phyloP scores from a whole-genome alignment of 1,284 basidiomycete species.

The Wolfiporia cocos region DNA sequence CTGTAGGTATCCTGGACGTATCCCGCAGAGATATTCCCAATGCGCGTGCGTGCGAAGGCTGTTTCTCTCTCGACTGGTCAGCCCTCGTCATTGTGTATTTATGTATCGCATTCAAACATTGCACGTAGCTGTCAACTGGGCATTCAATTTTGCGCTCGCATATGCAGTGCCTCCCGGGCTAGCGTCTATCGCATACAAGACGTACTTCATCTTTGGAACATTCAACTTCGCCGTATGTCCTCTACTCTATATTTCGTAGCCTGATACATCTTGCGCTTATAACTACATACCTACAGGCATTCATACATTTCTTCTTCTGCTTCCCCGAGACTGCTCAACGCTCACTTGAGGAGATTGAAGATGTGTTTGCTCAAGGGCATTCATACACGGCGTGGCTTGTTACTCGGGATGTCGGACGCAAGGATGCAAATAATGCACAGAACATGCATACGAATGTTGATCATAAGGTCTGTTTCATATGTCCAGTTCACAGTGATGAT shows the following conservation, averaged over 20 bases:
- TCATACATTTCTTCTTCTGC: slow-evolving; percentile 66
- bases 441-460: too few species aligned
- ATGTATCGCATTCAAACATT: slow-evolving; percentile 15
- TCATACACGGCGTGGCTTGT: slow-evolving; percentile 69
- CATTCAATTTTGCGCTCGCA: slow-evolving; percentile 69
- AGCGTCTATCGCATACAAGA: slow-evolving; percentile 34
- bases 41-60: slow-evolving; percentile 69
- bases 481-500: too few species aligned
- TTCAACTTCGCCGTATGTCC: slow-evolving; percentile 59
- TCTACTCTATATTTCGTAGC: too few species aligned
- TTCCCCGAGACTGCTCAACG: slow-evolving; percentile 71
- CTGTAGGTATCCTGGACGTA: slow-evolving; percentile 28
- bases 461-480: too few species aligned
- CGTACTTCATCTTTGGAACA: slow-evolving; percentile 70
- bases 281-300: slow-evolving; percentile 29
- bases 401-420: slow-evolving; percentile 54
- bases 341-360: slow-evolving; percentile 71
- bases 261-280: neutral
- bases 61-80: slow-evolving; percentile 55
- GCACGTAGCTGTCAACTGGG: slow-evolving; percentile 63
- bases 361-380: slow-evolving; percentile 65
- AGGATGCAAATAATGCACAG: too few species aligned
- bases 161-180: slow-evolving; percentile 41
- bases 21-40: slow-evolving; percentile 48
- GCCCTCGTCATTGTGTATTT: neutral